Conservation (phyloP, 352 stramenopile species). For the Globisporangium cederbergense region DNA sequence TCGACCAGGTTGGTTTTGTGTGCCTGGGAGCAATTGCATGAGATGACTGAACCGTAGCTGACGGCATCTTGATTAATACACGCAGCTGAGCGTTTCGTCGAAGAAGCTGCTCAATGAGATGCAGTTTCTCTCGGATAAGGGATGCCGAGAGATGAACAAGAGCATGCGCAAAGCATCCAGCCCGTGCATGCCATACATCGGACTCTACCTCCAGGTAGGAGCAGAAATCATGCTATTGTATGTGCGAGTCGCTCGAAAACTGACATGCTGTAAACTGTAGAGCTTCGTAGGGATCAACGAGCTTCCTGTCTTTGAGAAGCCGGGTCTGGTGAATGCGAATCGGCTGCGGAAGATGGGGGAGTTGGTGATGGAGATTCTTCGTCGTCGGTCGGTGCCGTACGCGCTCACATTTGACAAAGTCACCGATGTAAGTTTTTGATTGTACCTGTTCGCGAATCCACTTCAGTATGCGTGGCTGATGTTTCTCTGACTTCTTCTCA, state of each 20-base stretch:
- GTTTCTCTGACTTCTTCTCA: constrained; percentile 16
- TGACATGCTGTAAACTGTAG: constrained; percentile 23
- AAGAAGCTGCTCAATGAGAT: constrained; percentile 80
- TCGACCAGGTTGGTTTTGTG: constrained; percentile 57
- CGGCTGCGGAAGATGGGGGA: constrained; percentile 71
- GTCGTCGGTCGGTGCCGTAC: constrained; percentile 67
- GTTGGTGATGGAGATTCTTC: constrained; percentile 73
- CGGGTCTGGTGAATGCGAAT: constrained; percentile 63
- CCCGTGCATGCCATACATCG: constrained; percentile 85
- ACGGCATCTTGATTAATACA: constrained; percentile 4
- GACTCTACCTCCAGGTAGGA: constrained; percentile 76
- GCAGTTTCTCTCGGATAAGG: constrained; percentile 77
- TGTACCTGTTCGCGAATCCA: not conserved
- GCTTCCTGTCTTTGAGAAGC: constrained; percentile 67
- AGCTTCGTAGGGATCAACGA: constrained; percentile 80
- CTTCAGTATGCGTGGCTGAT: not conserved
- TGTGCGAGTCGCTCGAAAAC: not conserved
- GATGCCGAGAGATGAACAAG: constrained; percentile 82
- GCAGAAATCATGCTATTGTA: not conserved
- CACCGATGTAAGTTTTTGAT: constrained; percentile 48
- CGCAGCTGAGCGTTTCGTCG: constrained; percentile 46
- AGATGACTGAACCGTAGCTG: not conserved
- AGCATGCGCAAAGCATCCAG: constrained; percentile 73
- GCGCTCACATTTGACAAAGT: constrained; percentile 50
- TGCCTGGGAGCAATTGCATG: not conserved